Percentiles rank a stretch among this genome's conserved stretches.
phyloP scores from a whole-genome alignment of 768 basidiomycete species.

The Cyathus striatus region DNA sequence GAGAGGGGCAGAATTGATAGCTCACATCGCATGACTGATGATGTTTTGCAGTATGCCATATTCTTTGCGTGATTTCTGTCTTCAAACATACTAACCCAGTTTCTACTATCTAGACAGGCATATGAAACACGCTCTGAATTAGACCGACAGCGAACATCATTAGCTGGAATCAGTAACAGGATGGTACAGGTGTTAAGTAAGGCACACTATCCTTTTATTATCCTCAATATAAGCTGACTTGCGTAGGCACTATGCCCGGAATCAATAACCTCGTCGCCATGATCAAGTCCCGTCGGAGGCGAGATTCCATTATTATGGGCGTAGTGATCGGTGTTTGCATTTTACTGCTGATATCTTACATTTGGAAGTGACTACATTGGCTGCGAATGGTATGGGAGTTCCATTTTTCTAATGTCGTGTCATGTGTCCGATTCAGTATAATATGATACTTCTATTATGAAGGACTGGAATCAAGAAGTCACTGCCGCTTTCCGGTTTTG shows the following conservation, averaged over 20 bases:
- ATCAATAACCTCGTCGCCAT: constrained; percentile 86
- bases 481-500: background rate
- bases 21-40: constrained; percentile 93
- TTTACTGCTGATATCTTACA: constrained; percentile 46
- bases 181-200: constrained; percentile 81
- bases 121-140: constrained; percentile 97
- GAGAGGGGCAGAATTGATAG: constrained; percentile 90
- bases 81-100: constrained; percentile 4
- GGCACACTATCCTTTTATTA: constrained; percentile 16
- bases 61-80: background rate
- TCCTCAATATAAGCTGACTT: constrained; percentile 3
- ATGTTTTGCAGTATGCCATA: constrained; percentile 69
- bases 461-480: background rate
- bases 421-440: background rate
- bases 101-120: constrained; percentile 65
- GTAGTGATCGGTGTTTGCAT: constrained; percentile 83
- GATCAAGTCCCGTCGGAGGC: constrained; percentile 86
- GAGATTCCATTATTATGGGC: constrained; percentile 89
- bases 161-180: constrained; percentile 77
- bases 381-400: too few relatives aligned
- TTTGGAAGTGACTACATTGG: constrained; percentile 31
- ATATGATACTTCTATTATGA: background rate
- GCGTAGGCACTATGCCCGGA: constrained; percentile 83
- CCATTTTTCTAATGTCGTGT: too few relatives aligned
- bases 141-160: constrained; percentile 66